These are phyloP conservation scores for Yamadazyma kanchanaburiensis DNA, from an alignment of 1,139 yeast genomes.

Conservation along the genomic window DNA sequence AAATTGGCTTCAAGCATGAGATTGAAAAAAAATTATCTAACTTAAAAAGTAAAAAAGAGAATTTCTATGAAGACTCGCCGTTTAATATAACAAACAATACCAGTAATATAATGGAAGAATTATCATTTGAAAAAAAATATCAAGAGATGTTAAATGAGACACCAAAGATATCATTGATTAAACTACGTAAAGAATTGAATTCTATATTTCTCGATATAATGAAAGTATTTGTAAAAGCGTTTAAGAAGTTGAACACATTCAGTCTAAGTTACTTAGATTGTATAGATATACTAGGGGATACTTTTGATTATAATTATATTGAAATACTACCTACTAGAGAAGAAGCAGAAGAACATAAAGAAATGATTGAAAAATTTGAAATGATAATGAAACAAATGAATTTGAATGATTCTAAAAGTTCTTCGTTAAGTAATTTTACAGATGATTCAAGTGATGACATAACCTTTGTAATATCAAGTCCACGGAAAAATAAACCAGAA, in stretches of 20 bases:
- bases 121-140: conserved; percentile 24
- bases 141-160: conserved; percentile 23
- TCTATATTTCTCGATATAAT: conserved; percentile 33
- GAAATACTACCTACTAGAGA: conserved; percentile 24
- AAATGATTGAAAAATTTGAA: conserved; percentile 32
- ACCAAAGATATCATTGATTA: conserved; percentile 31
- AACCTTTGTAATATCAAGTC: conserved; percentile 39
- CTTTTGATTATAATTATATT: conserved; percentile 12
- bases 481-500: conserved; percentile 23
- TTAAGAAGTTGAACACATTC: conserved; percentile 28
- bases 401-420: conserved; percentile 9
- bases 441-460: conserved; percentile 15
- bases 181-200: conserved; percentile 30
- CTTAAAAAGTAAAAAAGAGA: conserved; percentile 17
- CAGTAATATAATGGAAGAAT: conserved; percentile 12
- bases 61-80: conserved; percentile 26
- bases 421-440: conserved; percentile 8
- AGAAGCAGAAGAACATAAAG: conserved; percentile 30
- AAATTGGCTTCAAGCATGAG: conserved; percentile 32
- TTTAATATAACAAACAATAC: conserved; percentile 19
- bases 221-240: conserved; percentile 27
- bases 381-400: conserved; percentile 19
- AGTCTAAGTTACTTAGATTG: conserved; percentile 25
- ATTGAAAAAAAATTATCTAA: conserved; percentile 18
- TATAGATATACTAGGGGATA: conserved; percentile 25